These are phyloP conservation scores for Dactylellina parvicollis DNA, from an alignment of 2,329 filamentous ascomycete genomes.

Conservation along the genomic window DNA sequence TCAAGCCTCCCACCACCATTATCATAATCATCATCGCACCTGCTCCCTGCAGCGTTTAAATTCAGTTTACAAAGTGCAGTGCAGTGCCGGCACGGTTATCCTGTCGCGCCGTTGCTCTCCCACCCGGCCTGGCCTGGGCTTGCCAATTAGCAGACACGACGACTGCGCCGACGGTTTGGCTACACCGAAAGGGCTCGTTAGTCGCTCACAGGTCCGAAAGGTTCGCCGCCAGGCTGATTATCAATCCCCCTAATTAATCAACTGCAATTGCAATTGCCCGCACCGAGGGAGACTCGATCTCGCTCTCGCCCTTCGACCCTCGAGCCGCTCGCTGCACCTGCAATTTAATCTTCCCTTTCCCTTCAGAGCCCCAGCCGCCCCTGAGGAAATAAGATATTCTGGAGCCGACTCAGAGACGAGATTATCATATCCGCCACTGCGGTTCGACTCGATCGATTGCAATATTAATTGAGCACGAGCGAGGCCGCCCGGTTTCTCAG, in stretches of 20 bases:
- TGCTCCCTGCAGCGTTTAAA: too few species aligned
- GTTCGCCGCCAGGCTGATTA: slow-evolving; percentile 21
- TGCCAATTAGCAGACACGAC: neutral
- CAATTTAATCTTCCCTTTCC: slow-evolving; percentile 28
- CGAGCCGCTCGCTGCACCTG: slow-evolving; percentile 43
- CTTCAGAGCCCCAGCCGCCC: slow-evolving; percentile 10
- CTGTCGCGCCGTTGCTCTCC: neutral
- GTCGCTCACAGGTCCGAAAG: neutral
- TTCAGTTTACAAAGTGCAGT: neutral
- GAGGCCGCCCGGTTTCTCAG: neutral
- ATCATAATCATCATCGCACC: too few species aligned
- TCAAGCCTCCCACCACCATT: neutral
- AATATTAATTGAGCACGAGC: neutral
- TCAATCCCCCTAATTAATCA: slow-evolving; percentile 16
- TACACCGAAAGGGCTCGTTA: neutral
- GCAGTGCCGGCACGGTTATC: neutral
- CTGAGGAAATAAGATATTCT: slow-evolving; percentile 14
- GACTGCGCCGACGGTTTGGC: neutral
- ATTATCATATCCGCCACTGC: slow-evolving; percentile 28
- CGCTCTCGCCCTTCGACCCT: neutral
- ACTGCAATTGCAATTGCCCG: neutral
- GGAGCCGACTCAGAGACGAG: slow-evolving; percentile 20
- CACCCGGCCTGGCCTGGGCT: neutral
- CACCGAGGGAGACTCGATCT: neutral
- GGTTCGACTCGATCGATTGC: slow-evolving; percentile 4